Percentiles rank a stretch among this genome's conserved stretches.
Evolutionary conservation across 805 yeast genomes (phyloP).

Genomic region (Kuraishia cidri): DNA sequence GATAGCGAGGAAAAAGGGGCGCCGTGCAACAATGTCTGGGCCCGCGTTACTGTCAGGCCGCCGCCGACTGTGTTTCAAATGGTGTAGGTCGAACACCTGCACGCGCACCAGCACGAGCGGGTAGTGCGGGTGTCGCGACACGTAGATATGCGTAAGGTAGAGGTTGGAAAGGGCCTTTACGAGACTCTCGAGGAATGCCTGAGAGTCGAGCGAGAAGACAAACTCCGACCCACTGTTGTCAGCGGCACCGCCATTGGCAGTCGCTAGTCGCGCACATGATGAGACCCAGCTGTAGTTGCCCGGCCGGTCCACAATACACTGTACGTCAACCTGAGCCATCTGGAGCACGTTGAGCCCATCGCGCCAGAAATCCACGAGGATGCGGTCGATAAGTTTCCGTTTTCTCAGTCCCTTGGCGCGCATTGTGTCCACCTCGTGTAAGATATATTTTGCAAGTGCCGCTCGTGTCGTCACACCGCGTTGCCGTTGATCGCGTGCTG

Average conservation of each 20-base stretch:
- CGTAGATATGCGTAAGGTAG: slow-evolving; percentile 57
- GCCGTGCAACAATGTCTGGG: slow-evolving; percentile 42
- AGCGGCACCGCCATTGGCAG: slow-evolving; percentile 20
- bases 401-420: slow-evolving; percentile 12
- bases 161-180: slow-evolving; percentile 36
- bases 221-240: slow-evolving; percentile 17
- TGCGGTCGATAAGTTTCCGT: slow-evolving; percentile 28
- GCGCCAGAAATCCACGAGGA: slow-evolving; percentile 43
- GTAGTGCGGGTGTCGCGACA: slow-evolving; percentile 53
- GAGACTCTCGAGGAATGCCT: slow-evolving; percentile 37
- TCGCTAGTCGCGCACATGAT: too few relatives aligned
- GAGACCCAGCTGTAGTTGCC: slow-evolving; percentile 34
- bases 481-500: slow-evolving; percentile 10
- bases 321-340: slow-evolving; percentile 63
- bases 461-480: slow-evolving; percentile 10
- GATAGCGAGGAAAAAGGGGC: slow-evolving; percentile 57
- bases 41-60: neutral
- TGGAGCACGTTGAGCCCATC: slow-evolving; percentile 56
- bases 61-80: slow-evolving; percentile 5
- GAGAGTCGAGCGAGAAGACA: slow-evolving; percentile 35
- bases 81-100: slow-evolving; percentile 53
- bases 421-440: slow-evolving; percentile 4
- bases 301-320: slow-evolving; percentile 52
- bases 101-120: slow-evolving; percentile 56
- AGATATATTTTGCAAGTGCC: slow-evolving; percentile 9